Evolutionary conservation across 495 filamentous ascomycete genomes (phyloP), one percentile per base, ranked within the genome.

Genomic region (Massariosphaeria phaeospora): DNA sequence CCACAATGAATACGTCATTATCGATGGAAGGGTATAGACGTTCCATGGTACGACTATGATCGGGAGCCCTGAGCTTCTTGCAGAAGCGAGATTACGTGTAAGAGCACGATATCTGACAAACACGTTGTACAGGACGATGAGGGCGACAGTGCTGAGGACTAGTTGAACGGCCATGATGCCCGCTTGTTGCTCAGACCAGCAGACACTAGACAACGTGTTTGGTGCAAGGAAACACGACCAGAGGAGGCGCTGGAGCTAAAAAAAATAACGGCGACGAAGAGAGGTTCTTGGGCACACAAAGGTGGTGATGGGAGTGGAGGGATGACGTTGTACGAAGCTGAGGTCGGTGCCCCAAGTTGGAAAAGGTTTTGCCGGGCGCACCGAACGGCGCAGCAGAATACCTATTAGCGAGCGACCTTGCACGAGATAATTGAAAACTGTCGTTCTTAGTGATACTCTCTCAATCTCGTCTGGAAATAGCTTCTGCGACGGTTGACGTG

Each of bases 1-100:
- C 71, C 69, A 79, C 5, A 82, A 17, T 26, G 35, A 41, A 41
- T 72, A 66, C 0, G 74, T 75, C 31, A 76, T 60, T 31, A 81
- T 70, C 74, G 79, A 82, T 17, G 71, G 18, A n/a, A 66, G 55
- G 48, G 72, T 73, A 53, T 69, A 67, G 0, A 57, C 51, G 52
- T 70, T 64, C 23, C 66, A 26, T 11, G 70, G 71, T 12, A 48
- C 25, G 21, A 64, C 38, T 1, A 70, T 54, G 35, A 71, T 67
- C 12, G 67, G 69, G 42, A 72, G 55, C 3, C 71, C 71, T 10
- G 70, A 71, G 31, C 51, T 56, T 49, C 67, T 69, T 20, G 70
- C 70, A 12, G 44, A 61, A 0, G 61, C 64, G 9, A 73, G 50
- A 48, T 73, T 71, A 27, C 54, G 52, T 6, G 21, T 18, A 43